Conservation (phyloP, 495 filamentous ascomycete species). For the Pyrenula aspistea region DNA sequence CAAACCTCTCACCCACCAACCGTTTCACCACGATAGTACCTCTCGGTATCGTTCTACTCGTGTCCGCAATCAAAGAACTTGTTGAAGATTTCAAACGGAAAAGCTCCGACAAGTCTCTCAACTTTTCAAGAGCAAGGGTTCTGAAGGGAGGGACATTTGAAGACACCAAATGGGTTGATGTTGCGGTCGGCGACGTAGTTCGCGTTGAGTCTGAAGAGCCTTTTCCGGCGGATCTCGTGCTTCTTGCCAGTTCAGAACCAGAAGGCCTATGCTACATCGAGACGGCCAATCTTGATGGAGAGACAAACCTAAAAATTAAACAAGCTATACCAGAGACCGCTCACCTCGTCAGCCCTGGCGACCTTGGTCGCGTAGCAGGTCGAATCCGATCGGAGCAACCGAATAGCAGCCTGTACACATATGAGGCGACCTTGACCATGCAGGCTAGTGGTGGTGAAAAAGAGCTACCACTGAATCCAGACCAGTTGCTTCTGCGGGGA, state of each 20-base stretch:
- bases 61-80: conserved; percentile 90
- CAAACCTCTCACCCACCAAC: conserved; percentile 88
- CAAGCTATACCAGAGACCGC: conserved; percentile 93
- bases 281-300: conserved; percentile 94
- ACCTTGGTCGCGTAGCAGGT: conserved; percentile 77
- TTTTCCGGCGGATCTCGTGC: conserved; percentile 87
- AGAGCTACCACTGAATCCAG: conserved; percentile 70
- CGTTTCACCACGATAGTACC: conserved; percentile 92
- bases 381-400: conserved; percentile 90
- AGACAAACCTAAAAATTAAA: conserved; percentile 99
- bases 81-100: conserved; percentile 91
- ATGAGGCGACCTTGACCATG: conserved; percentile 93
- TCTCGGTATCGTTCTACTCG: conserved; percentile 73
- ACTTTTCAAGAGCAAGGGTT: conserved; percentile 77
- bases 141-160: conserved; percentile 76
- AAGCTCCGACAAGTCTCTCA: conserved; percentile 74
- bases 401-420: conserved; percentile 97
- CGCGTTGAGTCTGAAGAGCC: conserved; percentile 92
- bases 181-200: conserved; percentile 87
- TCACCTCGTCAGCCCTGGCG: conserved; percentile 71
- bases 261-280: conserved; percentile 99
- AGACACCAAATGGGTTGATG: conserved; percentile 84
- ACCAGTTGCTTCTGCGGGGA: conserved; percentile 81
- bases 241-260: conserved; percentile 90
- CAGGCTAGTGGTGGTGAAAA: conserved; percentile 90